Evolutionary conservation across 768 basidiomycete genomes (phyloP), one percentile per base, ranked within the genome.

Genomic region (Pleurotus sapidus): DNA sequence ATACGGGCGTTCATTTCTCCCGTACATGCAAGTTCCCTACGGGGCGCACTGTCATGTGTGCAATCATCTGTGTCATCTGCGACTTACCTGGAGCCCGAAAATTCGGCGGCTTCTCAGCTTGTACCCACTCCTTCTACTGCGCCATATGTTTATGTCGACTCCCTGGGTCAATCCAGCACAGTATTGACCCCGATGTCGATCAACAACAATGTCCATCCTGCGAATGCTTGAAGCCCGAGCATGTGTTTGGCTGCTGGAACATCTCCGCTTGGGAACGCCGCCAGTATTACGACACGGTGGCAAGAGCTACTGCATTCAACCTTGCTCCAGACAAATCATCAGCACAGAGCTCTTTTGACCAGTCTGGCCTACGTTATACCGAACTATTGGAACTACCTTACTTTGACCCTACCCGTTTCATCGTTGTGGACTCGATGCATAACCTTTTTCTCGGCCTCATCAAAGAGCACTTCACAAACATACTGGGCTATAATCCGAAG

Each of bases 61-160:
- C 69, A 0, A 30, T 78, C 2, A 61, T 70, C 0, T 56, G 61
- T 3, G 51, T 68, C 0, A 57, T 74, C 1, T 74, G 71, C 47
- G 76, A 80, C 54, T 65, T 77, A 12, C 73, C 67, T 1, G 75
- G 70, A 1, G 67, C 71, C 0, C 34, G 63, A 6, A 67, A 74
- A 40, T 8, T 67, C 2, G 37, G 24, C 11, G 66, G 63, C 9
- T 64, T 65, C 56, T 56, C 64, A 55, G 12, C 53, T 49, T 23
- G 47, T 56, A 40, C 58, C 40, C 46, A 56, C 61, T 18, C 61
- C 40, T 56, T 61, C 57, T 56, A 63, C 62, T 67, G 64, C 49
- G n/a, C 49, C 45, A 46, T 62, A 50, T 63, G 60, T 42, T n/a
- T 57, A 34, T 49, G 60, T 48, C 57, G 18, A 18, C 42, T 15